Evolutionary conservation across 1,284 basidiomycete genomes (phyloP).

Genomic region (Ustilago curta): DNA sequence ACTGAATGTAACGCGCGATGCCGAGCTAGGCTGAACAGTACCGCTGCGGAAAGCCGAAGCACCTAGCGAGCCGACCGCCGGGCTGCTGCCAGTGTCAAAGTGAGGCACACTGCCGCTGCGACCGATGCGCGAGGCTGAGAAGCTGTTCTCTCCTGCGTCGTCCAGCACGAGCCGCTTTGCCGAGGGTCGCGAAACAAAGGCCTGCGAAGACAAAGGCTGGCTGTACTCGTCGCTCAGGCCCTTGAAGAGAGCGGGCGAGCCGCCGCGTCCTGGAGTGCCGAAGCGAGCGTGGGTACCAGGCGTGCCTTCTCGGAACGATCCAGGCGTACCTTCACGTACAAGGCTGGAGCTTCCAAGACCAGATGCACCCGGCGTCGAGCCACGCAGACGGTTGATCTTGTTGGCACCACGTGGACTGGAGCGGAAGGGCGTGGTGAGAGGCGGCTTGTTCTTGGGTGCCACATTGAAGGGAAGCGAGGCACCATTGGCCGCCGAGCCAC

Average conservation of each 20-base stretch:
- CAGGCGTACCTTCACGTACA: constrained; percentile 52
- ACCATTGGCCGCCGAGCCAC: constrained; percentile 53
- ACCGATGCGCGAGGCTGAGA: constrained; percentile 40
- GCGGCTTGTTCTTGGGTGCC: constrained; percentile 70
- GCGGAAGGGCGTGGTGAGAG: constrained; percentile 72
- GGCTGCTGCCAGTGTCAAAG: constrained; percentile 40
- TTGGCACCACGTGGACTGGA: constrained; percentile 61
- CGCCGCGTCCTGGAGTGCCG: constrained; percentile 51
- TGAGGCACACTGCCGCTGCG: constrained; percentile 51
- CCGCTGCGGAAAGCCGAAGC: constrained; percentile 47
- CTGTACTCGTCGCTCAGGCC: constrained; percentile 74
- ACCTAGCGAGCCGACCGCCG: constrained; percentile 38
- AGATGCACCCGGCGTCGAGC: constrained; percentile 59
- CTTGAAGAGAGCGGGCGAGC: constrained; percentile 68
- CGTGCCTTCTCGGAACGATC: constrained; percentile 64
- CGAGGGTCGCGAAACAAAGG: constrained; percentile 80
- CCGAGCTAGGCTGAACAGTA: constrained; percentile 46
- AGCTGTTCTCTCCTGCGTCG: constrained; percentile 52
- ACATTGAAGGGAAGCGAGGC: constrained; percentile 66
- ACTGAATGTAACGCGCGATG: constrained; percentile 57
- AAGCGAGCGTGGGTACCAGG: constrained; percentile 51
- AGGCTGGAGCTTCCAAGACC: constrained; percentile 49
- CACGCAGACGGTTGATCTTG: constrained; percentile 65
- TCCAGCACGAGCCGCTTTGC: constrained; percentile 95
- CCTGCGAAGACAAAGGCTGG: constrained; percentile 71